Evolutionary conservation across 2,329 filamentous ascomycete species (phyloP).

Genomic region (Ophiocordyceps robertsii): DNA sequence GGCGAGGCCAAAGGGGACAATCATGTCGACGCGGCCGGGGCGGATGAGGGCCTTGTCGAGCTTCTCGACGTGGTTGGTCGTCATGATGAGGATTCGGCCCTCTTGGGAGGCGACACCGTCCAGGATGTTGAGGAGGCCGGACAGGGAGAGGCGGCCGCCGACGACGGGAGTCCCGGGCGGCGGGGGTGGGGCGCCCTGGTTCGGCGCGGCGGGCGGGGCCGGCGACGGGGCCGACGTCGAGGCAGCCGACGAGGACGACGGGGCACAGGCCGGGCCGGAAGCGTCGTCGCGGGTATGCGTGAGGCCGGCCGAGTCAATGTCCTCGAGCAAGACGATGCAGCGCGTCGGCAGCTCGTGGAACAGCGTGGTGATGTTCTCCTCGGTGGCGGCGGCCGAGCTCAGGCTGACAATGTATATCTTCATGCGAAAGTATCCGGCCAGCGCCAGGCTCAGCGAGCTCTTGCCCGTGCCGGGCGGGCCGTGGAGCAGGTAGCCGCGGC

Average conservation of each 20-base stretch:
- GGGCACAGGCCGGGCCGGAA: neutral
- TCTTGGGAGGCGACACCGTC: conserved; percentile 58
- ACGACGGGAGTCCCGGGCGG: conserved; percentile 3
- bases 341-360: conserved; percentile 55
- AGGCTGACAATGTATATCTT: conserved; percentile 61
- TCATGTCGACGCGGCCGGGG: conserved; percentile 48
- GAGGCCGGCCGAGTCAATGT: conserved; percentile 61
- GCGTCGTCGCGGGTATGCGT: conserved; percentile 40
- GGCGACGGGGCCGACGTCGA: neutral
- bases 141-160: conserved; percentile 46
- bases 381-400: conserved; percentile 46
- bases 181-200: neutral
- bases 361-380: conserved; percentile 49
- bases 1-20: conserved; percentile 40
- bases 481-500: conserved; percentile 69
- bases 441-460: conserved; percentile 55
- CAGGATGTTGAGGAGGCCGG: conserved; percentile 67
- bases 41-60: conserved; percentile 50
- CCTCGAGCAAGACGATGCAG: conserved; percentile 63
- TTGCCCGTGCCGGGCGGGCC: conserved; percentile 75
- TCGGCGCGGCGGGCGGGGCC: conserved; percentile 2
- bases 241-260: neutral
- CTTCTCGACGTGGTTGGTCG: conserved; percentile 49
- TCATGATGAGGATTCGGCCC: conserved; percentile 51
- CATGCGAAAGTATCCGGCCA: conserved; percentile 57